A percentile compares a stretch with the other conserved stretches of the same genome.
phyloP scores from a whole-genome alignment of 1,284 basidiomycete genomes.

The Leccinum colubrinum region DNA sequence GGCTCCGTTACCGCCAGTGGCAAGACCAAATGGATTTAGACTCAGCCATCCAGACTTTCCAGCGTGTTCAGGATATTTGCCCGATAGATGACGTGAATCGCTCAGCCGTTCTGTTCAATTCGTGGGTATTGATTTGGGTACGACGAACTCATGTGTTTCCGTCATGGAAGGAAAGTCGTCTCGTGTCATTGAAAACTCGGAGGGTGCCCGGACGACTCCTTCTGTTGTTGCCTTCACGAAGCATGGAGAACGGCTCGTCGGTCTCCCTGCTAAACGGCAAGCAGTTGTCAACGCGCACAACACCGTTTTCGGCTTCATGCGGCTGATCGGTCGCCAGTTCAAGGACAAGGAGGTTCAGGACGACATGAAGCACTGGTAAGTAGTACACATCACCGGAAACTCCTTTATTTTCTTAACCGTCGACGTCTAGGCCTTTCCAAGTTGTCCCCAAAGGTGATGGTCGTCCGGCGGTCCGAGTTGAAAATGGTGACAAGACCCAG shows the following conservation, averaged over 20 bases:
- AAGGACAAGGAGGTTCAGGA: slow-evolving; percentile 92
- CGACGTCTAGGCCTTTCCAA: slow-evolving; percentile 68
- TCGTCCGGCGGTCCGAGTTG: slow-evolving; percentile 77
- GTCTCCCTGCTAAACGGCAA: slow-evolving; percentile 96
- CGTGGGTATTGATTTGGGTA: slow-evolving; percentile 83
- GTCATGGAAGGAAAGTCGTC: slow-evolving; percentile 96
- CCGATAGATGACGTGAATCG: no score
- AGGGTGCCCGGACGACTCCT: slow-evolving; percentile 97
- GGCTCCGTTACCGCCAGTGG: no score
- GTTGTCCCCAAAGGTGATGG: slow-evolving; percentile 72
- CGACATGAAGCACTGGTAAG: slow-evolving; percentile 79
- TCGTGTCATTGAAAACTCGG: slow-evolving; percentile 95
- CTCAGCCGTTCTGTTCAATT: no score
- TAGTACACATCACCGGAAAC: background rate
- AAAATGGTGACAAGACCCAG: slow-evolving; percentile 69
- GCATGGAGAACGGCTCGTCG: slow-evolving; percentile 89
- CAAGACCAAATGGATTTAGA: no score
- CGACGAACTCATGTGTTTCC: slow-evolving; percentile 92
- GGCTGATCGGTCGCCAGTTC: slow-evolving; percentile 94
- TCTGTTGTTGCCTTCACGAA: slow-evolving; percentile 99
- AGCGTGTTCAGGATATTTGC: no score
- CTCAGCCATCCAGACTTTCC: no score
- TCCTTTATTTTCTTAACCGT: background rate
- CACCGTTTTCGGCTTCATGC: slow-evolving; percentile 96
- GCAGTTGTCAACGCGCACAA: slow-evolving; percentile 96